Conservation (phyloP, 2,329 filamentous ascomycete genomes). For the Trichoderma sp. region DNA sequence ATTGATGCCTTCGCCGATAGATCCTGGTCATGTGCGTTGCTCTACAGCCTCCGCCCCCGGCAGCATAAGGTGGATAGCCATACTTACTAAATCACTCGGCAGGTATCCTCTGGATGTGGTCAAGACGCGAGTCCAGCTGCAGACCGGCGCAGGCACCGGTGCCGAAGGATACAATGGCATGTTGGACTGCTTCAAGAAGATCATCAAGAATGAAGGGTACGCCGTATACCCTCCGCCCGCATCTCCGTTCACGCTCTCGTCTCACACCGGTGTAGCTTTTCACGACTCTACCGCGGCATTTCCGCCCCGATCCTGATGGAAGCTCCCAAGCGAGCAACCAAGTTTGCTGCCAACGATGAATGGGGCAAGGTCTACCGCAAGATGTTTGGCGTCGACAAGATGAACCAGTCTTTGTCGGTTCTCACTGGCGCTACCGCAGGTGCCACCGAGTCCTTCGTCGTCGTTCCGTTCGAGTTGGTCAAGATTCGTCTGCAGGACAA, state of each 20-base stretch:
- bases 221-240: conserved; percentile 33
- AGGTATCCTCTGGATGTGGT: conserved; percentile 99
- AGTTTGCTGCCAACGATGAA: conserved; percentile 98
- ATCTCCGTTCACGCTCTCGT: conserved; percentile 10
- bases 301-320: conserved; percentile 97
- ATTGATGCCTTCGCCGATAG: conserved; percentile 49
- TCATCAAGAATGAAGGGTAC: conserved; percentile 92
- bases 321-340: conserved; percentile 89
- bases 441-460: conserved; percentile 93
- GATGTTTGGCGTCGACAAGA: conserved; percentile 79
- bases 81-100: conserved; percentile 33
- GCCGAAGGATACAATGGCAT: conserved; percentile 94
- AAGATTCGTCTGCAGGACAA: conserved; percentile 98
- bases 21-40: conserved; percentile 79
- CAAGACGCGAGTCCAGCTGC: conserved; percentile 94
- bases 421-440: conserved; percentile 93
- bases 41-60: not conserved
- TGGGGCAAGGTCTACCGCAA: conserved; percentile 96
- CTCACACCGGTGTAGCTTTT: conserved; percentile 61
- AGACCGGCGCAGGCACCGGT: conserved; percentile 71
- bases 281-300: conserved; percentile 93
- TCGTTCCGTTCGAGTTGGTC: conserved; percentile 96
- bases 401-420: conserved; percentile 88
- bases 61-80: not conserved
- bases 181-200: conserved; percentile 97